phyloP scores from a whole-genome alignment of 106 monocot species.

The Apostasia ramifera region DNA sequence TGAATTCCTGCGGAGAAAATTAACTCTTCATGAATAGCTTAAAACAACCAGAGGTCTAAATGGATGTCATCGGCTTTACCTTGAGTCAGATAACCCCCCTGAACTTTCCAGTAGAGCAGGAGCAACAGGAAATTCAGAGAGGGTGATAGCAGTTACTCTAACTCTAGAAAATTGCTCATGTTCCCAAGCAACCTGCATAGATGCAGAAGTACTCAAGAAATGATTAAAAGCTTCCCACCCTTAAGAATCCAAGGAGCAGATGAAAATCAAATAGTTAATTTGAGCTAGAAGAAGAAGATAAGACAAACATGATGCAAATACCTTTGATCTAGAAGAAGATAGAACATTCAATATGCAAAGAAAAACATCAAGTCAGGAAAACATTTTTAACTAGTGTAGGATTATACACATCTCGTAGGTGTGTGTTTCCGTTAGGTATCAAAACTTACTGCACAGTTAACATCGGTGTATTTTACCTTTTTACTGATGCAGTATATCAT shows the following conservation, averaged over 20 bases:
- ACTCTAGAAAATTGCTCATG: slow-evolving; percentile 97
- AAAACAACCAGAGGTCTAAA: background rate
- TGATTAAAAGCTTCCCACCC: background rate
- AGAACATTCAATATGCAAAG: no score
- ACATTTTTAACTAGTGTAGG: no score
- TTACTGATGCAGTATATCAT: no score
- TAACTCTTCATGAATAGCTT: background rate
- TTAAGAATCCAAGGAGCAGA: background rate
- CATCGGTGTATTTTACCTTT: no score
- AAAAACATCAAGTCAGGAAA: no score
- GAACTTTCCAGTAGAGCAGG: slow-evolving; percentile 79
- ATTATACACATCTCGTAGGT: no score
- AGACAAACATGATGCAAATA: no score
- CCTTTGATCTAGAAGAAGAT: no score
- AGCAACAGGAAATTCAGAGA: slow-evolving; percentile 70
- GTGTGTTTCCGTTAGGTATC: no score
- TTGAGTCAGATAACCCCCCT: slow-evolving; percentile 68
- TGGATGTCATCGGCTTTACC: slow-evolving; percentile 24
- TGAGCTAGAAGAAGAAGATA: no score
- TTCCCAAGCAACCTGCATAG: slow-evolving; percentile 89
- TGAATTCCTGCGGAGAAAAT: slow-evolving; percentile 39
- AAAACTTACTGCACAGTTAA: no score
- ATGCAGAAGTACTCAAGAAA: background rate
- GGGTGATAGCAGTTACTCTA: slow-evolving; percentile 86
- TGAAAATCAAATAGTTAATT: no score